Conservation (phyloP, 257 asterid genomes). For the Solanum corneliomulleri region DNA sequence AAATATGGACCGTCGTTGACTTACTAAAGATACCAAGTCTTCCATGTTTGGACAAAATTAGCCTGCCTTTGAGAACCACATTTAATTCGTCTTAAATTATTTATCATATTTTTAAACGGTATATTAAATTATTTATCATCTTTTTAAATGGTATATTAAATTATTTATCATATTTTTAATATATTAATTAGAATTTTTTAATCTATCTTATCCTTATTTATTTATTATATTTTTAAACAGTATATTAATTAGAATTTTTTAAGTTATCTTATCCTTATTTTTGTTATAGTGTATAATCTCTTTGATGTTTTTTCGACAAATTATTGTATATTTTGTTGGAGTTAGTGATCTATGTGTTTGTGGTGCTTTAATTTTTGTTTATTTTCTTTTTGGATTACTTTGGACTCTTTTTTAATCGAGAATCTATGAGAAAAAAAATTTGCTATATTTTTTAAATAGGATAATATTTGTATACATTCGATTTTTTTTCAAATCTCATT, state of each 20-base stretch:
- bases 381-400: background rate
- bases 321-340: too few relatives aligned
- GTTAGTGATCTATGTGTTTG: background rate
- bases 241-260: background rate
- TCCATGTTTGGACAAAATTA: background rate
- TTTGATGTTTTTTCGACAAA: too few relatives aligned
- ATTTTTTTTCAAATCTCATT: accelerated
- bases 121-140: too few relatives aligned
- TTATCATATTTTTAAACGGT: too few relatives aligned
- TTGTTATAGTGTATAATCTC: too few relatives aligned
- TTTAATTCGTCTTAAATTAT: background rate
- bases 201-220: too few relatives aligned
- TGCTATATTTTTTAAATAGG: accelerated
- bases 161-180: too few relatives aligned
- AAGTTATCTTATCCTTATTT: too few relatives aligned
- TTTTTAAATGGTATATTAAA: too few relatives aligned
- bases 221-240: too few relatives aligned
- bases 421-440: background rate
- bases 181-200: too few relatives aligned
- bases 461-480: background rate
- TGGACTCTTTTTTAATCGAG: background rate
- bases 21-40: background rate
- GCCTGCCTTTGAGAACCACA: background rate
- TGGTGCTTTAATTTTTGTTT: background rate
- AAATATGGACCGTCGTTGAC: background rate